These are phyloP conservation scores for Erodium trifolium DNA, from an alignment of 441 rosid species.

Conservation along the genomic window DNA sequence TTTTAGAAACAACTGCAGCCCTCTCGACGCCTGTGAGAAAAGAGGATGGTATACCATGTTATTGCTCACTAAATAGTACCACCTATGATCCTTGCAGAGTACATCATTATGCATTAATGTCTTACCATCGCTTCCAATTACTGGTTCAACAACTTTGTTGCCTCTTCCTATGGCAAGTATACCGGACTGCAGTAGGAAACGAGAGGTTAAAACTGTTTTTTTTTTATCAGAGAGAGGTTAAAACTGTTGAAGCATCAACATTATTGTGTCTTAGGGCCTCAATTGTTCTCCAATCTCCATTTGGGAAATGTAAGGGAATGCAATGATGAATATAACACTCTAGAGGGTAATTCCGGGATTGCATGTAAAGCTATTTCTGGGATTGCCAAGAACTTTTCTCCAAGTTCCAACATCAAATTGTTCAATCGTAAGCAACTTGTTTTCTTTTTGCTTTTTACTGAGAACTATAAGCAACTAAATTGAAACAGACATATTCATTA, in stretches of 20 bases:
- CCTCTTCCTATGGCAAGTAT: conserved; percentile 96
- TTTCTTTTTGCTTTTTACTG: background rate
- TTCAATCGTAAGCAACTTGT: background rate
- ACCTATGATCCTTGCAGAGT: background rate
- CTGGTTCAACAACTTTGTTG: conserved; percentile 73
- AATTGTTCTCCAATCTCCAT: too few relatives aligned
- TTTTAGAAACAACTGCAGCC: conserved; percentile 67
- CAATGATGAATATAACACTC: too few relatives aligned
- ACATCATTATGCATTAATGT: conserved; percentile 1
- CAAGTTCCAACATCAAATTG: background rate
- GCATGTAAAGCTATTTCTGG: background rate
- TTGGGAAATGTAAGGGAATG: too few relatives aligned
- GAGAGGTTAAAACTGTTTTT: conserved; percentile 2
- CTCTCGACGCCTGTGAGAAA: conserved; percentile 57
- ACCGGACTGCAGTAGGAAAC: conserved; percentile 55
- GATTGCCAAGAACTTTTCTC: background rate
- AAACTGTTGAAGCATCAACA: background rate
- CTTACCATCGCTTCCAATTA: conserved; percentile 68
- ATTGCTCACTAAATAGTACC: conserved; percentile 10
- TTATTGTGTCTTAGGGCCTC: background rate
- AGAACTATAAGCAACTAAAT: conserved; percentile 1
- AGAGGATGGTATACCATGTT: conserved; percentile 14
- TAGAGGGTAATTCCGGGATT: too few relatives aligned
- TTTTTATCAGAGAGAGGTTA: too few relatives aligned
- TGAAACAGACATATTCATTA: background rate